Conservation (phyloP, 176 grass and related monocot species). For the Oryza glumipatula region DNA sequence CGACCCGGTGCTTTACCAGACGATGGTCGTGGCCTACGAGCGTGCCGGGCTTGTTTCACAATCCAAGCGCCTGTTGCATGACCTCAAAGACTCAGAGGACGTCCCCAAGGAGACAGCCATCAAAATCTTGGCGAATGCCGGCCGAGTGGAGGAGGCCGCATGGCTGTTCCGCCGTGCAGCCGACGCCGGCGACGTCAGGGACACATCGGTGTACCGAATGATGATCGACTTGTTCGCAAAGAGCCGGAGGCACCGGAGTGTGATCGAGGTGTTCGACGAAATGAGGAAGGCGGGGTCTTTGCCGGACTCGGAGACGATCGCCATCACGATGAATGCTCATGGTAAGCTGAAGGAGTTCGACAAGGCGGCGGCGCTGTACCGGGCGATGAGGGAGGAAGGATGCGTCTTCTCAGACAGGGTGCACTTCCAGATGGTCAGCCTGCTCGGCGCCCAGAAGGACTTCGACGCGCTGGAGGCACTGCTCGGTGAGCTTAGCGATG, state of each 20-base stretch:
- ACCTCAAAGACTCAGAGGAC: conserved; percentile 65
- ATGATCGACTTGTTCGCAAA: conserved; percentile 77
- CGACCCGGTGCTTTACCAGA: conserved; percentile 93
- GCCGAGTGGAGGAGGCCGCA: conserved; percentile 83
- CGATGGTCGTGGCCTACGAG: conserved; percentile 90
- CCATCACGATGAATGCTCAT: conserved; percentile 78
- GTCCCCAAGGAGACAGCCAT: conserved; percentile 78
- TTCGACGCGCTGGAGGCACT: conserved; percentile 65
- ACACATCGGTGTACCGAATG: conserved; percentile 61
- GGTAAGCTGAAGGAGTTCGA: conserved; percentile 85
- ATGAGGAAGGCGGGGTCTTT: conserved; percentile 69
- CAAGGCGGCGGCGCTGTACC: conserved; percentile 57
- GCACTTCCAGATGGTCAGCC: conserved; percentile 97
- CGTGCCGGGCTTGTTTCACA: conserved; percentile 66
- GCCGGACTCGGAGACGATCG: conserved; percentile 83
- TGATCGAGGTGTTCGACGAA: conserved; percentile 78
- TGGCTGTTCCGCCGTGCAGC: conserved; percentile 80
- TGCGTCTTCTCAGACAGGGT: conserved; percentile 87
- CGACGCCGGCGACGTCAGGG: conserved; percentile 56
- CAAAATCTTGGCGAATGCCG: conserved; percentile 76
- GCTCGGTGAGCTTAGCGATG: conserved; percentile 60
- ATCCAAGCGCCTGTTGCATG: conserved; percentile 73
- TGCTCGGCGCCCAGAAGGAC: conserved; percentile 76
- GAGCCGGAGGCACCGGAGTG: conserved; percentile 70
- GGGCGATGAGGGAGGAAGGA: conserved; percentile 66